Percentiles rank a stretch among this genome's conserved stretches.
phyloP scores from a whole-genome alignment of 139 green algal genomes.

The Chlamydomonas urium region DNA sequence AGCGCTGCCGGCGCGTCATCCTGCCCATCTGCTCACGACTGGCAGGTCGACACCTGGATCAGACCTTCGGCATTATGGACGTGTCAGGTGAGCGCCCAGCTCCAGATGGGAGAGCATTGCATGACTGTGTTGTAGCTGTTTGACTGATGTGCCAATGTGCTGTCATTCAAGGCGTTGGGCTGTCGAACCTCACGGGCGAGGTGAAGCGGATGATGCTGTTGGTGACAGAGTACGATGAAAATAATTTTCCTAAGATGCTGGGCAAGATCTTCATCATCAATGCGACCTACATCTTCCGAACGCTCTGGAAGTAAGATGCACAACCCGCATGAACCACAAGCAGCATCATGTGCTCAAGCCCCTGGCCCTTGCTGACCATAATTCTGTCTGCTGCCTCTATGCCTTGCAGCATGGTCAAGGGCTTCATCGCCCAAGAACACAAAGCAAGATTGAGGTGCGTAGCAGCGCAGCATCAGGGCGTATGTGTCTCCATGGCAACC shows the following conservation, averaged over 20 bases:
- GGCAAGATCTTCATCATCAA: constrained; percentile 82
- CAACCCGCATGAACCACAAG: constrained; percentile 86
- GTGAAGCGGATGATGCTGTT: constrained; percentile 53
- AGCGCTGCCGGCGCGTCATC: constrained; percentile 77
- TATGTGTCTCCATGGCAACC: neutral
- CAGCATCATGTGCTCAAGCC: too few relatives aligned
- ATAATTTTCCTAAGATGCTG: constrained; percentile 85
- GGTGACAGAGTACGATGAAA: constrained; percentile 58
- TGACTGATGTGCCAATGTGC: constrained; percentile 34
- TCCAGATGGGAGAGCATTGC: neutral
- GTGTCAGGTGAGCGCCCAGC: constrained; percentile 23
- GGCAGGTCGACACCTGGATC: constrained; percentile 61
- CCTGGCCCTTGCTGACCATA: too few relatives aligned
- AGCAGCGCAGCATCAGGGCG: neutral
- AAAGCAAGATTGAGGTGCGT: constrained; percentile 76
- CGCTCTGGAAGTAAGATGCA: constrained; percentile 66
- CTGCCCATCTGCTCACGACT: constrained; percentile 70
- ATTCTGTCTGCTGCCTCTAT: too few relatives aligned
- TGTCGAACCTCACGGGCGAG: constrained; percentile 64
- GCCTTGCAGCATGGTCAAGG: constrained; percentile 73
- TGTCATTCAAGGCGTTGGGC: constrained; percentile 31
- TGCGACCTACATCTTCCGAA: constrained; percentile 67
- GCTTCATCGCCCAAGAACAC: constrained; percentile 68
- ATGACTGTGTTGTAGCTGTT: neutral
- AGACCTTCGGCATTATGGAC: constrained; percentile 88